phyloP scores from a whole-genome alignment of 2,329 filamentous ascomycete genomes.

The Nigrograna mackinnonii region DNA sequence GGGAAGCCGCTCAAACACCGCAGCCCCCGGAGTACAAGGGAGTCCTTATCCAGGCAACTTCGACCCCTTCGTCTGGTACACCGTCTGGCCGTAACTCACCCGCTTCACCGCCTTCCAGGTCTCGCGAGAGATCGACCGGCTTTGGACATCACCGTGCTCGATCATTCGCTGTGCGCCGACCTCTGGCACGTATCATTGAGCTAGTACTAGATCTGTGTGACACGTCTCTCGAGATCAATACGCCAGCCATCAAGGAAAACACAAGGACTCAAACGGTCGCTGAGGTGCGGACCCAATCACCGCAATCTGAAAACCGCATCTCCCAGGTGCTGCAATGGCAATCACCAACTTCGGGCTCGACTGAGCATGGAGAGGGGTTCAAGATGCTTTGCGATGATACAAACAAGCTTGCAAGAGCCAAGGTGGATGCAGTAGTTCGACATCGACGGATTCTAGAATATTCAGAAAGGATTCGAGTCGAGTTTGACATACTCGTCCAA shows the following conservation, averaged over 20 bases:
- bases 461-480: constrained; percentile 89
- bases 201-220: constrained; percentile 93
- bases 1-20: constrained; percentile 49
- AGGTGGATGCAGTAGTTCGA: constrained; percentile 90
- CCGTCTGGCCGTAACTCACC: constrained; percentile 73
- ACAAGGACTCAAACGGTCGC: constrained; percentile 66
- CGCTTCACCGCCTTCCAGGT: constrained; percentile 66
- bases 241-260: constrained; percentile 84
- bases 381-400: constrained; percentile 89
- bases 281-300: constrained; percentile 90
- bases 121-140: constrained; percentile 69
- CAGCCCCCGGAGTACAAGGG: constrained; percentile 84
- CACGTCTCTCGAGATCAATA: constrained; percentile 92
- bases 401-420: constrained; percentile 78
- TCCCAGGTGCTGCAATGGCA: constrained; percentile 96
- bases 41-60: constrained; percentile 76
- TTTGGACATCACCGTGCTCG: constrained; percentile 79
- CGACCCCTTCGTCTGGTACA: constrained; percentile 67
- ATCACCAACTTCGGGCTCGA: constrained; percentile 84
- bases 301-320: constrained; percentile 92
- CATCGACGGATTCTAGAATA: constrained; percentile 95
- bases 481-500: constrained; percentile 90
- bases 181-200: constrained; percentile 91
- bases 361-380: constrained; percentile 92
- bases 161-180: constrained; percentile 89